A percentile compares a stretch with the other conserved stretches of the same genome.
Evolutionary conservation across 352 stramenopile genomes (phyloP).

Genomic region (Phytophthora colocasiae): DNA sequence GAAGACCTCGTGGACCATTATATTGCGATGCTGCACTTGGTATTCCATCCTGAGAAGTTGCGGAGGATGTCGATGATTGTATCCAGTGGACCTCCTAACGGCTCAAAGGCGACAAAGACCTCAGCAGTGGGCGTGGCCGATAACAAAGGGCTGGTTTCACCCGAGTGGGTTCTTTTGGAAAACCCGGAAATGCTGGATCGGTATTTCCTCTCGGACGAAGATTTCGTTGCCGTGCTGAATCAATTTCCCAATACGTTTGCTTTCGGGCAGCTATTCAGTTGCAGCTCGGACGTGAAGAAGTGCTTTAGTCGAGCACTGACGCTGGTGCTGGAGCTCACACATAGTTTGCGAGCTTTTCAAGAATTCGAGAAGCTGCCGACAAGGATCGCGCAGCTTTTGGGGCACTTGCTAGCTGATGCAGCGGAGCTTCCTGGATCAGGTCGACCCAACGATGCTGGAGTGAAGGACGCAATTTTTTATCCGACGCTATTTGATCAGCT

Average conservation of each 20-base stretch:
- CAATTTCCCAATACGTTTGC: conserved; percentile 88
- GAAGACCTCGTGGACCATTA: conserved; percentile 88
- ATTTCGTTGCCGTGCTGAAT: conserved; percentile 86
- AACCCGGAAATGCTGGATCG: conserved; percentile 84
- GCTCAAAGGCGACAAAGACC: conserved; percentile 33
- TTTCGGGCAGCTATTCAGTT: conserved; percentile 79
- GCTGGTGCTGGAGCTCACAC: conserved; percentile 77
- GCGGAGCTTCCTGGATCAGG: conserved; percentile 58
- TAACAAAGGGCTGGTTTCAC: conserved; percentile 54
- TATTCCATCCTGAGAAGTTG: conserved; percentile 89
- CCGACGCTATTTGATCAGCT: conserved; percentile 87
- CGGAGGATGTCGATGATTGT: conserved; percentile 73
- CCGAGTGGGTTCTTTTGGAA: conserved; percentile 86
- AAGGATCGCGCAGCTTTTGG: conserved; percentile 73
- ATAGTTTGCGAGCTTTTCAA: conserved; percentile 73
- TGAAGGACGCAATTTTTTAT: conserved; percentile 58
- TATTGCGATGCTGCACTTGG: conserved; percentile 85
- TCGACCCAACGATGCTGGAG: conserved; percentile 1
- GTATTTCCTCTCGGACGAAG: conserved; percentile 84
- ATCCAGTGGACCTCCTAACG: conserved; percentile 59
- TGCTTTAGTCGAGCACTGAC: conserved; percentile 80
- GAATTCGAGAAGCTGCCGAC: conserved; percentile 86
- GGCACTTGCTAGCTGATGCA: conserved; percentile 66
- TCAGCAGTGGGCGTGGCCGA: conserved; percentile 29
- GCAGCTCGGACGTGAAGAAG: conserved; percentile 78